Evolutionary conservation across 2,329 filamentous ascomycete genomes (phyloP).

Genomic region (Juglanconis juglandina): DNA sequence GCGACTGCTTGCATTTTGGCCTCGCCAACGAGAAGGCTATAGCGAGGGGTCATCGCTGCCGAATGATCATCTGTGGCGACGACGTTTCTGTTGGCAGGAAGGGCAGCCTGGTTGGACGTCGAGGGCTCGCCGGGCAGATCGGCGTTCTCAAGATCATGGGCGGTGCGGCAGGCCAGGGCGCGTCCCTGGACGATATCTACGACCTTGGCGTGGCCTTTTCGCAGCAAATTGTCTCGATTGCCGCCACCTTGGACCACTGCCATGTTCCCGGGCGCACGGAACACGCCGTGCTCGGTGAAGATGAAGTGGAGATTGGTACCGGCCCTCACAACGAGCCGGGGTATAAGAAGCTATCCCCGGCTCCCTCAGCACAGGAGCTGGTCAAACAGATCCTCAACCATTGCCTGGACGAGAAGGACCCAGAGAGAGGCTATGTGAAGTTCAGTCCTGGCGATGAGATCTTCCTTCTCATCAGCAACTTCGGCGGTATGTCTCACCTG

Average conservation of each 20-base stretch:
- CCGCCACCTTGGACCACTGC: conserved; percentile 58
- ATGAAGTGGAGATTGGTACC: conserved; percentile 62
- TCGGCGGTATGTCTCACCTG: conserved; percentile 55
- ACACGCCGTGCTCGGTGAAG: conserved; percentile 42
- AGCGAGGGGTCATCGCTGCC: conserved; percentile 50
- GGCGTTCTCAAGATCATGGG: conserved; percentile 57
- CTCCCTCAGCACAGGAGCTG: conserved; percentile 45
- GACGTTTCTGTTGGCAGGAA: conserved; percentile 61
- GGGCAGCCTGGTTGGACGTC: conserved; percentile 56
- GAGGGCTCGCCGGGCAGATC: conserved; percentile 61
- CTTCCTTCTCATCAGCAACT: conserved; percentile 56
- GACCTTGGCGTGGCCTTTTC: conserved; percentile 48
- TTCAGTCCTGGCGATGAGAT: conserved; percentile 46
- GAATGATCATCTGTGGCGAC: conserved; percentile 60
- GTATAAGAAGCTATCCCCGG: conserved; percentile 53
- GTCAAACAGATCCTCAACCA: conserved; percentile 56
- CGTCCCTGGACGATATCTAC: conserved; percentile 48
- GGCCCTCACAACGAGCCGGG: conserved; percentile 67
- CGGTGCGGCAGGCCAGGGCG: conserved; percentile 45
- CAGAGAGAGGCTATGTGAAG: conserved; percentile 46
- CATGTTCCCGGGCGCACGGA: conserved; percentile 53
- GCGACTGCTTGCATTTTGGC: conserved; percentile 61
- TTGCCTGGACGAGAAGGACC: conserved; percentile 56
- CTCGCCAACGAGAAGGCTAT: conserved; percentile 57
- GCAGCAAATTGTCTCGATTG: conserved; percentile 52